A percentile compares a stretch with the other conserved stretches of the same genome.
These are phyloP conservation scores for Trametes gibbosa DNA, from an alignment of 768 basidiomycete species.

Conservation along the genomic window DNA sequence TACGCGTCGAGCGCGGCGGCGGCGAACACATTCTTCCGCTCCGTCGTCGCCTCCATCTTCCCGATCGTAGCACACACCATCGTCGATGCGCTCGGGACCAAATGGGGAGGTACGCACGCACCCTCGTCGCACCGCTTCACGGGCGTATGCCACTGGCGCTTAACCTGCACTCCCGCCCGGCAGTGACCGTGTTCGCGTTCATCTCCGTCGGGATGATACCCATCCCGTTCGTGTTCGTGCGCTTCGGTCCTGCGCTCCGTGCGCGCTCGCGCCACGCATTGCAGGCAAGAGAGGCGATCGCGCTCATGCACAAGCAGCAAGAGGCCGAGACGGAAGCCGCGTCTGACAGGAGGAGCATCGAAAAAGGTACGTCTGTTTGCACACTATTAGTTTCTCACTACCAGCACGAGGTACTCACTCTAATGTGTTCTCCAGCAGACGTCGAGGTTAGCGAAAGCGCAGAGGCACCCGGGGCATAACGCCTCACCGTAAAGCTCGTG, in stretches of 20 bases:
- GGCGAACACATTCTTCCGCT: slow-evolving; percentile 21
- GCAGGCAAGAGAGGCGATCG: slow-evolving; percentile 16
- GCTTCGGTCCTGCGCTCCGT: slow-evolving; percentile 23
- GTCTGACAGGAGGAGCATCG: too few species aligned
- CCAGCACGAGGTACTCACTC: too few species aligned
- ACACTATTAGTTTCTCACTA: too few species aligned
- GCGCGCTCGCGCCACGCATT: slow-evolving; percentile 22
- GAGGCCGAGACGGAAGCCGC: neutral
- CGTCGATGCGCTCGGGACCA: slow-evolving; percentile 20
- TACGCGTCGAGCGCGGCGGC: slow-evolving; percentile 23
- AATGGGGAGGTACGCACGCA: slow-evolving; percentile 23
- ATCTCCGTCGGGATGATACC: slow-evolving; percentile 22
- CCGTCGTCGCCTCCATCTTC: slow-evolving; percentile 20
- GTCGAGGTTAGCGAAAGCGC: too few species aligned
- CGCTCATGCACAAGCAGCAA: slow-evolving; percentile 9
- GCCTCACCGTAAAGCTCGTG: too few species aligned
- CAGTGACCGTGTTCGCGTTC: slow-evolving; percentile 26
- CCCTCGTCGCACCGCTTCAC: neutral
- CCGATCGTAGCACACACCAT: slow-evolving; percentile 22
- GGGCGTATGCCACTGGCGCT: neutral
- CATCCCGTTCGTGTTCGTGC: slow-evolving; percentile 25
- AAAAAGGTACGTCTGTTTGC: too few species aligned
- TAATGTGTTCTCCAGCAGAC: too few species aligned
- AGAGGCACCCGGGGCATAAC: too few species aligned
- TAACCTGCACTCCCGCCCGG: neutral